A percentile compares a stretch with the other conserved stretches of the same genome.
These are phyloP conservation scores for Forsythia viridissima DNA, from an alignment of 257 asterid species.

Conservation along the genomic window DNA sequence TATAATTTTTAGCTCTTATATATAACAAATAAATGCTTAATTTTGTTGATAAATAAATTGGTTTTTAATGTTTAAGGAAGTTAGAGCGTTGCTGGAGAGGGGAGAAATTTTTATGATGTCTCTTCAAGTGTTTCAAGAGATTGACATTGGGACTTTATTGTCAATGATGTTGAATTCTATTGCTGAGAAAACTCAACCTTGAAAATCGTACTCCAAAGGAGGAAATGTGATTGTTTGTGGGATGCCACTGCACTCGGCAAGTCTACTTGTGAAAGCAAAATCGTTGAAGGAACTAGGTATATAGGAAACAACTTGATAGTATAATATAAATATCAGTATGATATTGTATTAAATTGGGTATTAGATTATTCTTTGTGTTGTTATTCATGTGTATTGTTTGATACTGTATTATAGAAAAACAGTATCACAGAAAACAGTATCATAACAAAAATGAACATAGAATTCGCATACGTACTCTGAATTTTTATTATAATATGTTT, in stretches of 20 bases:
- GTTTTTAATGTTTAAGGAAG: constrained; percentile 56
- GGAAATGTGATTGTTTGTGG: constrained; percentile 51
- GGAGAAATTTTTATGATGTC: constrained; percentile 86
- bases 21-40: not conserved
- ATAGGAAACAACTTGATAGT: too few species aligned
- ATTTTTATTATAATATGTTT: too few species aligned
- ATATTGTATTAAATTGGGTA: too few species aligned
- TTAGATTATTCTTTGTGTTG: too few species aligned
- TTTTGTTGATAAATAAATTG: not conserved
- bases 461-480: too few species aligned
- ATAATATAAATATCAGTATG: too few species aligned
- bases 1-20: not conserved
- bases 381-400: too few species aligned
- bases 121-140: constrained; percentile 92
- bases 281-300: constrained; percentile 71
- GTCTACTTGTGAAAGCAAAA: constrained; percentile 72
- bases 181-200: constrained; percentile 50
- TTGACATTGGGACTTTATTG: constrained; percentile 33
- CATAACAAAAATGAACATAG: too few species aligned
- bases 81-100: constrained; percentile 86
- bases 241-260: constrained; percentile 85
- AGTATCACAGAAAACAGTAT: too few species aligned
- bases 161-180: constrained; percentile 15
- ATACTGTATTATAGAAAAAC: too few species aligned
- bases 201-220: too few species aligned